Base-by-base conservation (phyloP, 139 green algal species). In the Ettlia oleoabundans region DNA sequence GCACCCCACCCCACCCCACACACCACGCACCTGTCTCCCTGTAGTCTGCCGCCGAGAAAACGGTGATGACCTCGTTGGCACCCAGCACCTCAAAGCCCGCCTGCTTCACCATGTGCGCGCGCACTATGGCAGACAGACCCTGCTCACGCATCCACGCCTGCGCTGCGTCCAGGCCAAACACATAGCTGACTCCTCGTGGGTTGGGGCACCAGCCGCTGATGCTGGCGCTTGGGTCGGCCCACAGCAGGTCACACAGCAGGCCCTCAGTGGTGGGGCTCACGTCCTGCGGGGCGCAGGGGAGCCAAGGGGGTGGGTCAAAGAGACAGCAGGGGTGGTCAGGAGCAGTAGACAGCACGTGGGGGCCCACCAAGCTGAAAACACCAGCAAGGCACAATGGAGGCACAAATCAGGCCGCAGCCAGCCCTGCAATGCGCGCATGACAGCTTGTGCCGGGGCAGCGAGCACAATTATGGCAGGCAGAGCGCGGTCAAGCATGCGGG, bases 241-340 rank as follows among this genome's bases (percentile, higher is more conserved):
- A 85, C 35, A 85, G 81, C 35, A 85, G 81, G 70, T 85, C 81
- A 2, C 26, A 3, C 43, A 81, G 70, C 63, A 85, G 63, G 43
- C 64, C 53, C 37, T 55, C 47, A 18, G 37, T 33, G 28, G 24
- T 51, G 8, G 81, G 70, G 67, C 51, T 71, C 32, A 81, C 37
- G 61, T 85, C 67, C 33, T 78, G 71, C 19, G 3, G 63, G 30
- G 30, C 30, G 32, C 4, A 15, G 62, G 26, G n/a, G 62, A 47
- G 64, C 13, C 5, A 33, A 18, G 15, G 15, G 47, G 47, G 13
- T 10, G 13, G 47, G 64, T 30, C 13, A 18, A 51, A 40, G 19
- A 2, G 67, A 38, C 22, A 22, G 24, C 38, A 58, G 47, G 13
- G 47, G n/a, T n/a, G n/a, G n/a, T n/a, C n/a, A n/a, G n/a, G n/a